A percentile compares a stretch with the other conserved stretches of the same genome.
phyloP scores from a whole-genome alignment of 2,329 filamentous ascomycete genomes.

The Xylariomycetidae sp. region DNA sequence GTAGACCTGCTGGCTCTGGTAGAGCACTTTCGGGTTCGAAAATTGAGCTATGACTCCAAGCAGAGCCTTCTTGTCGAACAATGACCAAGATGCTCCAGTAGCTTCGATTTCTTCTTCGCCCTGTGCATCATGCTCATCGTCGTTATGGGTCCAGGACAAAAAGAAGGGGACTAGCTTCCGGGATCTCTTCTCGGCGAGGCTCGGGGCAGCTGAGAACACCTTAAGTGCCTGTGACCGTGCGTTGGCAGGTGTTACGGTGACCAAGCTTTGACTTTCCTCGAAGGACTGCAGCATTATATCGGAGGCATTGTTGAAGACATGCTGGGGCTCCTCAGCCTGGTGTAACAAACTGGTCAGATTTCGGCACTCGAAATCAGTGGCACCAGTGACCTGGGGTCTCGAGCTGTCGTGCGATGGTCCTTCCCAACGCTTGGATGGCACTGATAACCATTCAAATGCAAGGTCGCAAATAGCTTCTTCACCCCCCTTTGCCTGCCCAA shows the following conservation, averaged over 20 bases:
- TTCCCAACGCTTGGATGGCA: conserved; percentile 49
- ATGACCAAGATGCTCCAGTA: conserved; percentile 49
- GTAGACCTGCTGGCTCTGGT: conserved; percentile 70
- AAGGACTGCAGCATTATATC: conserved; percentile 59
- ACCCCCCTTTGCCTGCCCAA: conserved; percentile 63
- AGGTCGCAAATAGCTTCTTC: conserved; percentile 67
- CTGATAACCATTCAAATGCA: conserved; percentile 71
- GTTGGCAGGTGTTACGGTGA: conserved; percentile 44
- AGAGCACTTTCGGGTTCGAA: conserved; percentile 78
- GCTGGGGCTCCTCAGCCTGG: conserved; percentile 44
- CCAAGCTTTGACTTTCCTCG: conserved; percentile 53
- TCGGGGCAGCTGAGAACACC: conserved; percentile 66
- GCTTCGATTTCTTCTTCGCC: conserved; percentile 12
- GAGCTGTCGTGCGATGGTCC: conserved; percentile 31
- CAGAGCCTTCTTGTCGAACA: conserved; percentile 78
- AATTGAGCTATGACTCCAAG: conserved; percentile 80
- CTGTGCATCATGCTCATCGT: conserved; percentile 34
- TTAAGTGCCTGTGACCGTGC: conserved; percentile 74
- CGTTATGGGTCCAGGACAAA: conserved; percentile 66
- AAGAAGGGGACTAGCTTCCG: conserved; percentile 81
- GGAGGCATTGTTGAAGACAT: conserved; percentile 45
- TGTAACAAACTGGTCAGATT: conserved; percentile 59
- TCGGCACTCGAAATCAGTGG: conserved; percentile 80
- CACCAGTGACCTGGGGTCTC: conserved; percentile 30
- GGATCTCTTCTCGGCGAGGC: conserved; percentile 78